These are phyloP conservation scores for Plectranthus barbatus DNA, from an alignment of 257 asterid genomes.

Conservation along the genomic window DNA sequence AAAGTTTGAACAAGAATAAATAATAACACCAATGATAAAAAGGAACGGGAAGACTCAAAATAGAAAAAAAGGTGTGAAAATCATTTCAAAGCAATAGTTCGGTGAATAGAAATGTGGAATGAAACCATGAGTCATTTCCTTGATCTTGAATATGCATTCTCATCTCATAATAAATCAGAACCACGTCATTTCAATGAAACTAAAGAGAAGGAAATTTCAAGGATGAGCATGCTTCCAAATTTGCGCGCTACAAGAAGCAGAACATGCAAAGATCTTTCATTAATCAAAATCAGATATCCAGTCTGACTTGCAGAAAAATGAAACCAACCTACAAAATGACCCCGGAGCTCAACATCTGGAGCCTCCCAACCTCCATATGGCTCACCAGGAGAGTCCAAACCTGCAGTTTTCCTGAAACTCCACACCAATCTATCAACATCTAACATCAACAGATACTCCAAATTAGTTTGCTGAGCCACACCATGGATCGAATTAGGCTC, in stretches of 20 bases:
- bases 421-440: constrained; percentile 79
- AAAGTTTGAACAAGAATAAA: background rate
- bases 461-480: constrained; percentile 78
- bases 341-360: constrained; percentile 63
- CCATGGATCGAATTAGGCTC: constrained; percentile 65
- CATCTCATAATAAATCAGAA: background rate
- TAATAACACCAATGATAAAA: background rate
- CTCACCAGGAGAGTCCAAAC: constrained; percentile 54
- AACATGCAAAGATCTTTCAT: background rate
- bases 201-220: background rate
- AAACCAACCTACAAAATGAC: constrained; percentile 88
- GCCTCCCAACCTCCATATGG: constrained; percentile 97
- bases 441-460: constrained; percentile 81
- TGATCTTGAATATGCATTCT: background rate
- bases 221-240: background rate
- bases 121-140: background rate
- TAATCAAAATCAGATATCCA: background rate
- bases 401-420: constrained; percentile 85
- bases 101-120: too few species aligned
- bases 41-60: too few species aligned
- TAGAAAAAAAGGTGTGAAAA: background rate
- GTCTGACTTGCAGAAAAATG: background rate
- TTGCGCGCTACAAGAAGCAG: background rate
- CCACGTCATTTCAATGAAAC: background rate
- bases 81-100: background rate